Base-by-base conservation (phyloP, 169 alveolate genomes). In the Babesia caballi region DNA sequence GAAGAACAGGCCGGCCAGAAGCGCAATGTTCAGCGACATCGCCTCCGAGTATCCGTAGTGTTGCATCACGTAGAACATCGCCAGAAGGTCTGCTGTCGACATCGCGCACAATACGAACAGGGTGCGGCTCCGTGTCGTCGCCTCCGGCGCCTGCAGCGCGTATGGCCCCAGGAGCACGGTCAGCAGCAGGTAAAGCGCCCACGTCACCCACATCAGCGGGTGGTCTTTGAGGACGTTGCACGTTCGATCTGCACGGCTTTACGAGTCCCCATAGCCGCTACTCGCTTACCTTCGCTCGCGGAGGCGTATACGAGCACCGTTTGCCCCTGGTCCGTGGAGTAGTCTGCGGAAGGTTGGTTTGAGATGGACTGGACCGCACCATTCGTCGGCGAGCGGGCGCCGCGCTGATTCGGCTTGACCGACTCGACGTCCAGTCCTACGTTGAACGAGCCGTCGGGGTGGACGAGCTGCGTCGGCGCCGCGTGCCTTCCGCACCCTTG, bases 371-470 rank as follows among this genome's bases (percentile, higher is more conserved):
- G 32, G 12, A 32, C 32, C 60, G 28, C 14, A 63, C 63, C 56
- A 56, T 57, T 47, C 4, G 68, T 60, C 42, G 15, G 25, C 9
- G 15, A 15, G 5, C 46, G 11, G 7, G 60, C 60, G 2, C 72
- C 38, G 21, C 40, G 78, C 8, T 68, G 42, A 21, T 67, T 53
- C n/a, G 59, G 57, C 9, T 58, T 33, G 15, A 61, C 66, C 14
- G 83, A 68, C 17, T 66, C 82, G 0, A 78, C 87, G 36, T 63
- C 66, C 23, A 78, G 33, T 14, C 88, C 88, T 25, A 81, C 69
- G 59, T 61, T 70, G 47, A 81, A 65, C 11, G 88, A 81, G 28
- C 68, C 66, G 25, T 81, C 61, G 3, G 88, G 88, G 40, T 81
- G 66, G 3, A 81, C 88, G 15, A 81, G 44, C 36, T 81, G 84